A percentile compares a stretch with the other conserved stretches of the same genome.
Evolutionary conservation across 495 filamentous ascomycete genomes (phyloP).

Genomic region (Penicillium robsamsonii): DNA sequence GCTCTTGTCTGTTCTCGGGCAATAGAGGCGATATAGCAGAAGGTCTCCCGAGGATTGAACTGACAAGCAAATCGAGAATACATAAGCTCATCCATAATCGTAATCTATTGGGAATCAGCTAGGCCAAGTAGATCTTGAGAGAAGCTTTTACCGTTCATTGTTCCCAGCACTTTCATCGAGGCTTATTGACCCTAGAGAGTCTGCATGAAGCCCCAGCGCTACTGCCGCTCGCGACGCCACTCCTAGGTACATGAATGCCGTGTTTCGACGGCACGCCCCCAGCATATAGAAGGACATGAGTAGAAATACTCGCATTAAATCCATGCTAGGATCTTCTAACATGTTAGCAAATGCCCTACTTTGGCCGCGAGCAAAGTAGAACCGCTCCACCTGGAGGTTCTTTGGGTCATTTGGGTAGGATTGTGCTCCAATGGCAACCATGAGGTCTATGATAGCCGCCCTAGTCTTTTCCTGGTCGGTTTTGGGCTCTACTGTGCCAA

Average conservation of each 20-base stretch:
- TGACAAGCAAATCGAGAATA: conserved; percentile 42
- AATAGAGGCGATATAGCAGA: conserved; percentile 34
- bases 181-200: conserved; percentile 16
- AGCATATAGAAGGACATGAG: conserved; percentile 50
- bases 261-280: conserved; percentile 47
- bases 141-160: conserved; percentile 24
- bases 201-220: conserved; percentile 41
- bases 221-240: conserved; percentile 44
- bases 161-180: conserved; percentile 19
- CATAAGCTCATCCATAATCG: conserved; percentile 47
- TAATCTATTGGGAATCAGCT: conserved; percentile 22
- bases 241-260: conserved; percentile 50
- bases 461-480: conserved; percentile 26
- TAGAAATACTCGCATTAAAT: conserved; percentile 40
- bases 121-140: too few relatives aligned
- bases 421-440: conserved; percentile 46
- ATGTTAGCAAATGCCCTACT: conserved; percentile 36
- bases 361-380: conserved; percentile 43
- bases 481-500: conserved; percentile 13
- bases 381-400: conserved; percentile 25
- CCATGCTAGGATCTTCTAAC: conserved; percentile 43
- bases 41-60: conserved; percentile 44
- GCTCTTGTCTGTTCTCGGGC: conserved; percentile 17
- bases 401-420: conserved; percentile 27
- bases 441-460: conserved; percentile 35